Evolutionary conservation across 73 alveolate species (phyloP).

Genomic region (Paramecium biaurelia): DNA sequence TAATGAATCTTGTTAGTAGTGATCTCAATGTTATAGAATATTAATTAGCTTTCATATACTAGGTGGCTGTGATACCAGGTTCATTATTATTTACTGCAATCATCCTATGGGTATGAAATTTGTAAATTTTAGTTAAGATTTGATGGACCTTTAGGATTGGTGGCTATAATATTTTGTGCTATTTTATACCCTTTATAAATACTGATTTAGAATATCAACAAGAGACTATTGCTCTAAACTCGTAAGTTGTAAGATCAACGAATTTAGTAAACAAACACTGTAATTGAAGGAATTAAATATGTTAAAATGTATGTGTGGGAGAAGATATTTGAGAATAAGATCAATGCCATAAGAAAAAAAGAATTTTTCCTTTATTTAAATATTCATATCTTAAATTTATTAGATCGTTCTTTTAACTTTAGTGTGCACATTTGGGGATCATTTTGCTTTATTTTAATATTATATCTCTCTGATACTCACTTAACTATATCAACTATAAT

Average conservation of each 20-base stretch:
- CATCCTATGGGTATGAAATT: conserved; percentile 17
- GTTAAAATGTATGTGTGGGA: conserved; percentile 69
- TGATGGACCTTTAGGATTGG: conserved; percentile 39
- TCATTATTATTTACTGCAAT: background rate
- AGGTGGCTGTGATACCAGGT: conserved; percentile 38
- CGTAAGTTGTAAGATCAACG: conserved; percentile 37
- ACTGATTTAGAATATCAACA: background rate
- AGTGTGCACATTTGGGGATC: conserved; percentile 46
- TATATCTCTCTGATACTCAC: background rate
- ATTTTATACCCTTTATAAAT: conserved; percentile 43
- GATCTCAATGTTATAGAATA: conserved; percentile 43
- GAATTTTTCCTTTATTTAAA: conserved; percentile 22
- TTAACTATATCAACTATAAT: background rate
- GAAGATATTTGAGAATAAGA: background rate
- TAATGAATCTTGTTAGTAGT: conserved; percentile 52
- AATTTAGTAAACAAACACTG: background rate
- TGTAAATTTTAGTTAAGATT: background rate
- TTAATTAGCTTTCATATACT: conserved; percentile 3
- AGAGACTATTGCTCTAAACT: background rate
- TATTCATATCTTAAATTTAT: background rate
- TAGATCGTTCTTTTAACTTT: conserved; percentile 26
- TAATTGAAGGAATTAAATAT: conserved; percentile 62
- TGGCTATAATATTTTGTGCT: conserved; percentile 10
- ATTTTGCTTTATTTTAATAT: background rate
- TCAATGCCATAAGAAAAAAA: conserved; percentile 24